phyloP scores from a whole-genome alignment of 192 early-diverging fungal genomes.

The Backusella tarrabulga region DNA sequence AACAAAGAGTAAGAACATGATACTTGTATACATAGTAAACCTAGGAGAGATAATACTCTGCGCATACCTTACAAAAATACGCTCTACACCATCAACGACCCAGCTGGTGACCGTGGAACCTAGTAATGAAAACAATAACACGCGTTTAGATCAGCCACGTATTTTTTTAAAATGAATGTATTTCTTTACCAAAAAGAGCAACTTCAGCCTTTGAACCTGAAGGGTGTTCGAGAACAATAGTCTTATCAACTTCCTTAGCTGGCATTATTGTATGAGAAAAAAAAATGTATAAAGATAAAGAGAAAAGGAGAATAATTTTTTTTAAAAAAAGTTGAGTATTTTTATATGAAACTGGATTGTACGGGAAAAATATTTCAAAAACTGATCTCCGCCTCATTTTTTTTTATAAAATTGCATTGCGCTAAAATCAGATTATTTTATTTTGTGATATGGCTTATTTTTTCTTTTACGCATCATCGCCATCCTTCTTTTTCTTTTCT shows the following conservation, averaged over 20 bases:
- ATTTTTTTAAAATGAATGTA: conserved; percentile 3
- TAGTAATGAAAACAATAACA: conserved; percentile 2
- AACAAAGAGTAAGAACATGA: background rate
- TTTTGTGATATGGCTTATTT: background rate
- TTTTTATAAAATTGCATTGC: background rate
- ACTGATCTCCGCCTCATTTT: background rate
- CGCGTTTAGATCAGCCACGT: background rate
- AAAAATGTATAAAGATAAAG: conserved; percentile 7
- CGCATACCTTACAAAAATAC: conserved; percentile 79
- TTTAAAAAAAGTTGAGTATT: background rate
- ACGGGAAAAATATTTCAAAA: background rate
- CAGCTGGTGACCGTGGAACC: conserved; percentile 95
- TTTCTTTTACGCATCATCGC: background rate
- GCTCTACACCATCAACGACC: conserved; percentile 71
- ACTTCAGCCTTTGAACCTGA: conserved; percentile 27
- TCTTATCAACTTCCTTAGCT: conserved; percentile 17
- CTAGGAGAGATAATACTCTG: background rate
- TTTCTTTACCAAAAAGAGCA: conserved; percentile 22
- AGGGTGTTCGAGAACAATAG: conserved; percentile 21
- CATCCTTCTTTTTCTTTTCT: conserved; percentile 13
- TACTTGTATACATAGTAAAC: background rate
- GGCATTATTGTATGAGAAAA: conserved; percentile 23
- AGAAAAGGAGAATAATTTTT: background rate
- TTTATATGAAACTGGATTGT: background rate
- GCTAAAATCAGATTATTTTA: background rate